phyloP scores from a whole-genome alignment of 1,284 basidiomycete species.

The Sanghuangporus baumii region DNA sequence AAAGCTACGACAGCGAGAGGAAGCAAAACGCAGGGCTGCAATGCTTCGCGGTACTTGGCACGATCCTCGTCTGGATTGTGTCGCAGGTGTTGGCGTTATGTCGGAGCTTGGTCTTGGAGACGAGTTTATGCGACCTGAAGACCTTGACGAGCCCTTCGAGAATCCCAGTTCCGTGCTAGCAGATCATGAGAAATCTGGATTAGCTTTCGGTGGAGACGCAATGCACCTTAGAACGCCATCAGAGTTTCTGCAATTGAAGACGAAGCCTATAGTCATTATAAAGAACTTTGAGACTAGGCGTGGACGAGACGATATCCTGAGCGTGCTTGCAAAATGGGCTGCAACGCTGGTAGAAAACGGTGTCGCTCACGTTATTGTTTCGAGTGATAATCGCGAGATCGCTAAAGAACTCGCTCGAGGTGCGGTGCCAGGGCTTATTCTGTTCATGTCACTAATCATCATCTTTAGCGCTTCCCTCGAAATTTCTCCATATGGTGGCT shows the following conservation, averaged over 20 bases:
- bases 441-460: not conserved
- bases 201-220: conserved; percentile 23
- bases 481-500: conserved; percentile 74
- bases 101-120: conserved; percentile 79
- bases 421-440: conserved; percentile 25
- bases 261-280: conserved; percentile 82
- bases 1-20: conserved; percentile 30
- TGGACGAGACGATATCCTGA: conserved; percentile 67
- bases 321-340: conserved; percentile 82
- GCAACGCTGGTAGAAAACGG: conserved; percentile 76
- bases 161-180: not conserved
- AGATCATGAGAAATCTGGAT: conserved; percentile 21
- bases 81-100: conserved; percentile 81
- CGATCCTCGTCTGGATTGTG: conserved; percentile 73
- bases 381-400: conserved; percentile 88
- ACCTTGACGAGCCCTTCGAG: conserved; percentile 12
- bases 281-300: conserved; percentile 70
- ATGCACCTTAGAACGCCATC: conserved; percentile 28
- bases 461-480: conserved; percentile 71
- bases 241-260: conserved; percentile 44
- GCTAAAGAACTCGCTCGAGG: conserved; percentile 80
- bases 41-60: conserved; percentile 66
- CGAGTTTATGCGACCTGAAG: conserved; percentile 33
- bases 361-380: conserved; percentile 89
- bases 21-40: conserved; percentile 33